Evolutionary conservation across 1,284 basidiomycete species (phyloP).

Genomic region (Earliella scabrosa): DNA sequence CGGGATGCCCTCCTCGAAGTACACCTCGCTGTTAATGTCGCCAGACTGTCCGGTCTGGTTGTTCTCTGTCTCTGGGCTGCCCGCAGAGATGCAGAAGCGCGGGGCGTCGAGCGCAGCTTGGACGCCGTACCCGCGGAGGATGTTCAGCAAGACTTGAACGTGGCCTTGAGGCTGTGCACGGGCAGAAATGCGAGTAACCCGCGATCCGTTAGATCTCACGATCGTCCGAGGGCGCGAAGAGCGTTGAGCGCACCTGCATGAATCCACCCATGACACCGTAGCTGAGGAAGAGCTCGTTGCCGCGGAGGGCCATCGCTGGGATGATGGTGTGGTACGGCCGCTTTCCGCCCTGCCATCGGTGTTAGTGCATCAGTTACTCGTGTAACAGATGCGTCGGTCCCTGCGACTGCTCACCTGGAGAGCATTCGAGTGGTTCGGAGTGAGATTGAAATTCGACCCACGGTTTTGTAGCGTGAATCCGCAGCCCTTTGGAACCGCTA

Average conservation of each 20-base stretch:
- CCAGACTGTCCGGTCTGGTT: conserved; percentile 53
- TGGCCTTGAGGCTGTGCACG: conserved; percentile 80
- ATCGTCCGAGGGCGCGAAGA: not conserved
- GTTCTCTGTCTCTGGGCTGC: conserved; percentile 68
- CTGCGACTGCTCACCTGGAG: conserved; percentile 55
- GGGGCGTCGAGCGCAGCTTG: conserved; percentile 92
- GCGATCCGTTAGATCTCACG: no score
- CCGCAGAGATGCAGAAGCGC: conserved; percentile 93
- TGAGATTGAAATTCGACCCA: conserved; percentile 83
- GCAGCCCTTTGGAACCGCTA: conserved; percentile 88
- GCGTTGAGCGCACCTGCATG: conserved; percentile 75
- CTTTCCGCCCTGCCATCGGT: conserved; percentile 68
- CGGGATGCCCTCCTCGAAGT: conserved; percentile 85
- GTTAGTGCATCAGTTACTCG: no score
- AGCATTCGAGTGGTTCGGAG: conserved; percentile 84
- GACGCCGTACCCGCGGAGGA: conserved; percentile 83
- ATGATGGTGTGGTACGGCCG: conserved; percentile 97
- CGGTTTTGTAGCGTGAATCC: conserved; percentile 97
- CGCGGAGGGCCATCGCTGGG: conserved; percentile 85
- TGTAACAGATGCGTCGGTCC: no score
- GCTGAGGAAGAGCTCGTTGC: conserved; percentile 83
- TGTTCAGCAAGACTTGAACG: conserved; percentile 91
- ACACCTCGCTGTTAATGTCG: conserved; percentile 82
- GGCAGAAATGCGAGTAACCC: no score
- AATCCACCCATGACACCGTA: conserved; percentile 96